Evolutionary conservation across 78 protist species (phyloP).

Genomic region (Bigelowiella natans): DNA sequence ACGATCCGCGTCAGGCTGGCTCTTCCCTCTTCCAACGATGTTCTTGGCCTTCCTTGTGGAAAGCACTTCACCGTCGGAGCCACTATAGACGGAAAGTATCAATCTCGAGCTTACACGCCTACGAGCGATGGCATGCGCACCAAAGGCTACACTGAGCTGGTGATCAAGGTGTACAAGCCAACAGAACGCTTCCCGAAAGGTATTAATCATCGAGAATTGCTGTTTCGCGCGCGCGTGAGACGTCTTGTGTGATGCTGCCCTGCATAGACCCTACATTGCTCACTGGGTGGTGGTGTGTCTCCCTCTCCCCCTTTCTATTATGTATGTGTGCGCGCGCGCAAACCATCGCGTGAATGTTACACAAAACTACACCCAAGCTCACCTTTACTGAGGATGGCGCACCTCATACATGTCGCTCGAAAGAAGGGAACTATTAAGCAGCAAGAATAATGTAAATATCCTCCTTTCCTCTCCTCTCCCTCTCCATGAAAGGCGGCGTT

Average conservation of each 20-base stretch:
- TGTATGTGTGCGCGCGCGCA: not conserved
- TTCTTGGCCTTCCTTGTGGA: not conserved
- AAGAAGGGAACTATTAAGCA: no score
- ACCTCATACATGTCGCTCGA: no score
- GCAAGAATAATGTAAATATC: no score
- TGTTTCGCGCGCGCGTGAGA: no score
- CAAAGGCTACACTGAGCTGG: not conserved
- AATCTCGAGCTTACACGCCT: not conserved
- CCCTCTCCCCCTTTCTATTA: not conserved
- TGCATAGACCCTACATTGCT: no score
- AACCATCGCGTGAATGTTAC: no score
- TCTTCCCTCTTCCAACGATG: not conserved
- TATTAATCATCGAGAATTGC: no score
- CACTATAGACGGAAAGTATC: not conserved
- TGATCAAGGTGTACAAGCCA: not conserved
- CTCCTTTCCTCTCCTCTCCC: no score
- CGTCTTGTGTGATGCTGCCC: no score
- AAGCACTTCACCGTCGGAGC: not conserved
- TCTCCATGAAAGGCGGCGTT: not conserved
- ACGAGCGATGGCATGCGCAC: not conserved
- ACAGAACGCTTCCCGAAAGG: not conserved
- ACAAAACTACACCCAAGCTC: no score
- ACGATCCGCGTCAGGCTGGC: not conserved
- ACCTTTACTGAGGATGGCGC: no score
- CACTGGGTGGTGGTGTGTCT: no score